Conservation (phyloP, 345 rosid species). For the Salix purpurea region DNA sequence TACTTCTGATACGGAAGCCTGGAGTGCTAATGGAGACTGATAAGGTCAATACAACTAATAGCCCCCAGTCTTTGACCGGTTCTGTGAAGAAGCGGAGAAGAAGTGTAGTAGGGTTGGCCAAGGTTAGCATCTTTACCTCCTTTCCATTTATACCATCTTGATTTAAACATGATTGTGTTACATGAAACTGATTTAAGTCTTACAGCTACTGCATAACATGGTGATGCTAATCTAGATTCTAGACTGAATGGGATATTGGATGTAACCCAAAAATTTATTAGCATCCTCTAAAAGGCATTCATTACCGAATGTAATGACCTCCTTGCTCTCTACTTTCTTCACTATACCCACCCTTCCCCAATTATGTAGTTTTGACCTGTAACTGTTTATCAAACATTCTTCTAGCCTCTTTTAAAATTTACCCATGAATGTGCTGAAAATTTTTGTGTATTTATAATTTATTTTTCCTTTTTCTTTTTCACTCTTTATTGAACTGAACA, state of each 20-base stretch:
- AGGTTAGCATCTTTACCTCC: conserved; percentile 40
- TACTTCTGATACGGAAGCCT: conserved; percentile 28
- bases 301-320: background rate
- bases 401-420: background rate
- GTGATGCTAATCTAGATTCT: background rate
- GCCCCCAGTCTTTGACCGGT: conserved; percentile 50
- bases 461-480: background rate
- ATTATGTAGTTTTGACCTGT: background rate
- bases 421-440: background rate
- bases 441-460: background rate
- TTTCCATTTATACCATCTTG: background rate
- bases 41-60: conserved; percentile 21
- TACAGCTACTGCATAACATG: background rate
- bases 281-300: background rate
- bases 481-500: background rate
- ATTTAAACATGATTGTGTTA: background rate
- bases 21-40: conserved; percentile 39
- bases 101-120: conserved; percentile 61
- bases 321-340: background rate
- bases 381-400: background rate
- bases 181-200: background rate
- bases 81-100: conserved; percentile 65
- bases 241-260: background rate
- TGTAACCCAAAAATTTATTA: background rate
- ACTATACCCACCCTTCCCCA: background rate